Percentiles rank a stretch among this genome's conserved stretches.
phyloP scores from a whole-genome alignment of 805 yeast genomes.

The Maudiozyma bulderi region DNA sequence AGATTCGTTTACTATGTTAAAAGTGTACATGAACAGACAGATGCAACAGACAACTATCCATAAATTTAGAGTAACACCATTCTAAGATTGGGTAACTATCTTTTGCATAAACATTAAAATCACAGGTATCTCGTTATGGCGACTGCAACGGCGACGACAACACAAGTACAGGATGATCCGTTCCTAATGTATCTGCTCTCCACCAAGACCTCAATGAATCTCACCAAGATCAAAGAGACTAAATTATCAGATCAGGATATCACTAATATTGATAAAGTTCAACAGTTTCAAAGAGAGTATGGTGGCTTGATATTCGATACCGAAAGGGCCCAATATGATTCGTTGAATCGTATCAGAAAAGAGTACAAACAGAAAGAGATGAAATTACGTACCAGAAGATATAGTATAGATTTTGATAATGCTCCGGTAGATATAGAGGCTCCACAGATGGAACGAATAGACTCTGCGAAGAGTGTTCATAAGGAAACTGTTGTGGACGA shows the following conservation, averaged over 20 bases:
- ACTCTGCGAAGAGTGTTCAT: background rate
- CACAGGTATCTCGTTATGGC: no score
- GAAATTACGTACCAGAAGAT: conserved; percentile 14
- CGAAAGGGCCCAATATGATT: background rate
- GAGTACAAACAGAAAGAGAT: conserved; percentile 13
- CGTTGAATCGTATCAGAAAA: background rate
- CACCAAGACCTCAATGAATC: conserved; percentile 1
- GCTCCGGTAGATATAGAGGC: conserved; percentile 3
- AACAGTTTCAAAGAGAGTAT: background rate
- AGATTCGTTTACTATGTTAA: no score
- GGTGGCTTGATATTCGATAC: conserved; percentile 1
- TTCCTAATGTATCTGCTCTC: conserved; percentile 1
- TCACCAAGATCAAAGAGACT: background rate
- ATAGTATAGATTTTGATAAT: conserved; percentile 26
- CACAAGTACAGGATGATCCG: background rate
- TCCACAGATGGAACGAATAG: background rate
- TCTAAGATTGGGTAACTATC: no score
- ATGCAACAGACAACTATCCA: no score
- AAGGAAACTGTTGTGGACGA: background rate
- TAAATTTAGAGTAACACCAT: no score
- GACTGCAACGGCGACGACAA: no score
- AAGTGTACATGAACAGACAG: no score
- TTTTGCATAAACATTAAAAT: no score
- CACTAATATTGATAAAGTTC: background rate
- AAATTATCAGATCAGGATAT: background rate